phyloP scores from a whole-genome alignment of 768 basidiomycete species.

The Leccinum sublutescens region DNA sequence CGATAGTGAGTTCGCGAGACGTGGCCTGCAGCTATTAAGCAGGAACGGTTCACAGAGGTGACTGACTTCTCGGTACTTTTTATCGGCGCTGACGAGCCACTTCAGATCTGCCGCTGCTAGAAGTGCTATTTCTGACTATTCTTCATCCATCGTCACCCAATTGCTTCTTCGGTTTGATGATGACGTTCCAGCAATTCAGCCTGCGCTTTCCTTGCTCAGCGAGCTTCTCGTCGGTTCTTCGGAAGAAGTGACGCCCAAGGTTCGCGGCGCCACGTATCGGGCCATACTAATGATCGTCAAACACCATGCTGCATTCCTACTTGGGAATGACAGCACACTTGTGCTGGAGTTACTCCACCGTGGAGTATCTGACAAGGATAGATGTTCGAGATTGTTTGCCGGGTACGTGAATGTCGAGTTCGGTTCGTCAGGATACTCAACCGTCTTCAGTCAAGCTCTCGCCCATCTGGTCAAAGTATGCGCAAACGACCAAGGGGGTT shows the following conservation, averaged over 20 bases:
- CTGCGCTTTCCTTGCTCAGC: conserved; percentile 35
- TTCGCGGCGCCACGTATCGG: conserved; percentile 44
- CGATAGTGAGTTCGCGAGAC: conserved; percentile 41
- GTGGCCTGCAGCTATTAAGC: conserved; percentile 47
- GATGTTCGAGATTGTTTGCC: conserved; percentile 61
- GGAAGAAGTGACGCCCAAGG: conserved; percentile 44
- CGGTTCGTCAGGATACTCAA: conserved; percentile 8
- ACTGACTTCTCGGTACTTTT: not conserved
- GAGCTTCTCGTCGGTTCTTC: conserved; percentile 44
- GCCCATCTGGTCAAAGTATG: conserved; percentile 47
- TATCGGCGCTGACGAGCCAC: conserved; percentile 6
- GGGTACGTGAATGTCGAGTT: conserved; percentile 47
- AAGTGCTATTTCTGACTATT: conserved; percentile 25
- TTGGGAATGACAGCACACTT: conserved; percentile 31
- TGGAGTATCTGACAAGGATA: conserved; percentile 53
- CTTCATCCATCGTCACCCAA: conserved; percentile 13
- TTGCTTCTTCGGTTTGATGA: conserved; percentile 8
- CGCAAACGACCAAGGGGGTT: conserved; percentile 33
- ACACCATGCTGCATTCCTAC: conserved; percentile 37
- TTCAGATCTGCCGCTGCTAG: conserved; percentile 19
- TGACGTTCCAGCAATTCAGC: conserved; percentile 27
- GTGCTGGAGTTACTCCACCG: conserved; percentile 40
- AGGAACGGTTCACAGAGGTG: conserved; percentile 43
- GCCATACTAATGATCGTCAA: conserved; percentile 42
- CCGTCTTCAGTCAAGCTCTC: conserved; percentile 40